A percentile compares a stretch with the other conserved stretches of the same genome.
Evolutionary conservation across 176 grass and related monocot species (phyloP).

Genomic region (Juncus effusus): DNA sequence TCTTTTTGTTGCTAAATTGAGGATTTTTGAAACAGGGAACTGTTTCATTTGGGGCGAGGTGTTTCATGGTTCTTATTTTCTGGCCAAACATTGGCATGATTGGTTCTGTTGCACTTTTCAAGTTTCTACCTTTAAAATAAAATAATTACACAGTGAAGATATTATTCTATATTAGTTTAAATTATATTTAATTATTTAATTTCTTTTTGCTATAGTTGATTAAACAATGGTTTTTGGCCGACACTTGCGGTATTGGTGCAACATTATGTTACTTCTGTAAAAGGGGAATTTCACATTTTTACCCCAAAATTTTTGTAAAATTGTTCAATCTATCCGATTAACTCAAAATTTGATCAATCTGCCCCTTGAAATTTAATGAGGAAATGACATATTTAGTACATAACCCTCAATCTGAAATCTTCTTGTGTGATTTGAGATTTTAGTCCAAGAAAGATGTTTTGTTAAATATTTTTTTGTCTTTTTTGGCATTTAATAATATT

Average conservation of each 20-base stretch:
- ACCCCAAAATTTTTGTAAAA: no score
- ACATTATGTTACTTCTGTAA: no score
- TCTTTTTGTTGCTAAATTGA: no score
- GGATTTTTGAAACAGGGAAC: constrained; percentile 40
- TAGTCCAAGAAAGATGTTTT: no score
- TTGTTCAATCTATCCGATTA: no score
- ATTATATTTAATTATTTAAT: not conserved
- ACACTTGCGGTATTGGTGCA: constrained; percentile 46
- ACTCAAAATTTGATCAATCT: no score
- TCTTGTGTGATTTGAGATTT: no score
- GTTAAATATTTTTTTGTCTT: not conserved
- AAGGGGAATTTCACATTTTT: no score
- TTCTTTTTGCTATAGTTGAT: constrained; percentile 15
- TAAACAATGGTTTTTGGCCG: constrained; percentile 71
- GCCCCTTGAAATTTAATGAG: no score
- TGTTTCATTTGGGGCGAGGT: constrained; percentile 58
- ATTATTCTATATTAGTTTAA: not conserved
- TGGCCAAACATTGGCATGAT: constrained; percentile 77
- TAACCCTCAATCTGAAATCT: no score
- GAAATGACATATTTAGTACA: no score
- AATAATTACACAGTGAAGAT: no score
- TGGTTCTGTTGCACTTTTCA: constrained; percentile 72
- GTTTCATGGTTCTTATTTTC: constrained; percentile 53
- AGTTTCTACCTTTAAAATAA: constrained; percentile 33
- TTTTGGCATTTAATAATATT: not conserved